phyloP scores from a whole-genome alignment of 1,139 yeast genomes.

The Pichia sp. region DNA sequence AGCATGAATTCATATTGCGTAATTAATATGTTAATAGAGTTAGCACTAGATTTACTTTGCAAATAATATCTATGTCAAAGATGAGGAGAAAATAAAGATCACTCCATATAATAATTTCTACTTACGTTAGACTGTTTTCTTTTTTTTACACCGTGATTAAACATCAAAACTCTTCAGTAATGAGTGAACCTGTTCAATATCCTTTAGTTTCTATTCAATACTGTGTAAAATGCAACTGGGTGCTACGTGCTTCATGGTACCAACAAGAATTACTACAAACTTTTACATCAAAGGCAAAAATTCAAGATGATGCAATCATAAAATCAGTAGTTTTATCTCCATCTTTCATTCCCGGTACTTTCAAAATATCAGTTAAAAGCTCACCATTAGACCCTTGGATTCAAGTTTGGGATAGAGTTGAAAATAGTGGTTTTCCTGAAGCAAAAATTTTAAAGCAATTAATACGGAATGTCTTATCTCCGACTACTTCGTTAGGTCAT shows the following conservation, averaged over 20 bases:
- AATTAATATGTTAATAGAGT: no score
- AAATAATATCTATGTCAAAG: no score
- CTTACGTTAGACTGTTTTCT: neutral
- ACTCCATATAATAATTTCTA: neutral
- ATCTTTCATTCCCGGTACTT: slow-evolving; percentile 44
- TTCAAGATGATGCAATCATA: slow-evolving; percentile 22
- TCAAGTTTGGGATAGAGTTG: slow-evolving; percentile 49
- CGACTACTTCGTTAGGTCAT: slow-evolving; percentile 43
- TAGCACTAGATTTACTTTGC: no score
- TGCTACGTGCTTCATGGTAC: slow-evolving; percentile 62
- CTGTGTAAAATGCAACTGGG: slow-evolving; percentile 62
- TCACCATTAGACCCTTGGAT: slow-evolving; percentile 22
- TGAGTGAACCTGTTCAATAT: slow-evolving; percentile 10
- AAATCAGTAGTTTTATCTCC: slow-evolving; percentile 53
- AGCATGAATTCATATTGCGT: no score
- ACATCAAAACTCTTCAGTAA: neutral
- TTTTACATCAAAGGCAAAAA: slow-evolving; percentile 33
- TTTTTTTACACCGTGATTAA: neutral
- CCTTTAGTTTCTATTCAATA: slow-evolving; percentile 44
- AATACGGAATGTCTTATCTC: slow-evolving; percentile 44
- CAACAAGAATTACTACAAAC: slow-evolving; percentile 58
- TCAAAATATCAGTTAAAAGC: slow-evolving; percentile 36
- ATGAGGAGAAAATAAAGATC: neutral
- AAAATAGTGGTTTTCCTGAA: slow-evolving; percentile 57
- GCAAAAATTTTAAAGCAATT: slow-evolving; percentile 51